phyloP scores from a whole-genome alignment of 2,329 filamentous ascomycete genomes.

The Penicillium sp. region DNA sequence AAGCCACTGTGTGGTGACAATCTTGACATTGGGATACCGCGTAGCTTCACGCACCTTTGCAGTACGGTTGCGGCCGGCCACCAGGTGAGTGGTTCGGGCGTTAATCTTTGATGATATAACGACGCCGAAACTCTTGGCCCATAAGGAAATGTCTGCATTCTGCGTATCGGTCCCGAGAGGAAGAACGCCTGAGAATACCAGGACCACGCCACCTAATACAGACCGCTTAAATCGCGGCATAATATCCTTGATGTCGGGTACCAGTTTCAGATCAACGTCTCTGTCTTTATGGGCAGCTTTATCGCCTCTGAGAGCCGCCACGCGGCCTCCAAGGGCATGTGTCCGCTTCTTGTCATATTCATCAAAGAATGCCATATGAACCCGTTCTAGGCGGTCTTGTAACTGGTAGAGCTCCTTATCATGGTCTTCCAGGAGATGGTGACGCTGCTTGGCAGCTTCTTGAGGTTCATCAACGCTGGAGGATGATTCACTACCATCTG shows the following conservation, averaged over 20 bases:
- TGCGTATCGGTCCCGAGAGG: conserved; percentile 76
- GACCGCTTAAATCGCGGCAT: conserved; percentile 76
- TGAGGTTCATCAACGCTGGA: conserved; percentile 42
- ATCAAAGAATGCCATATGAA: conserved; percentile 80
- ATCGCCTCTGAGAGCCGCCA: conserved; percentile 53
- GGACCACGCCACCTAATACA: conserved; percentile 70
- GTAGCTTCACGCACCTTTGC: conserved; percentile 88
- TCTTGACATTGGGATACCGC: conserved; percentile 75
- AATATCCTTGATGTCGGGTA: conserved; percentile 84
- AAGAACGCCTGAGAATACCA: conserved; percentile 89
- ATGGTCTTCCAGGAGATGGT: conserved; percentile 82
- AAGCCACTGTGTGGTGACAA: conserved; percentile 90
- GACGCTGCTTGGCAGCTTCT: conserved; percentile 50
- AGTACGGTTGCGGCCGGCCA: conserved; percentile 66
- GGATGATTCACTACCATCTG: conserved; percentile 51
- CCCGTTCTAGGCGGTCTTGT: conserved; percentile 68
- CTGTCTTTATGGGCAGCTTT: conserved; percentile 40
- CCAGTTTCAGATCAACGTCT: conserved; percentile 55
- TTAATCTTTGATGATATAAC: conserved; percentile 47
- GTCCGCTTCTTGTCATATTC: conserved; percentile 65
- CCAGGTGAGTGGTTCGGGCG: conserved; percentile 50
- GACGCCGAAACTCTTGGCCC: conserved; percentile 83
- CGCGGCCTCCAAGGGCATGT: conserved; percentile 45
- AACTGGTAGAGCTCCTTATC: conserved; percentile 78
- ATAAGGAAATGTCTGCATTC: conserved; percentile 80